phyloP scores from a whole-genome alignment of 768 basidiomycete species.

The Tricholoma saponaceum region DNA sequence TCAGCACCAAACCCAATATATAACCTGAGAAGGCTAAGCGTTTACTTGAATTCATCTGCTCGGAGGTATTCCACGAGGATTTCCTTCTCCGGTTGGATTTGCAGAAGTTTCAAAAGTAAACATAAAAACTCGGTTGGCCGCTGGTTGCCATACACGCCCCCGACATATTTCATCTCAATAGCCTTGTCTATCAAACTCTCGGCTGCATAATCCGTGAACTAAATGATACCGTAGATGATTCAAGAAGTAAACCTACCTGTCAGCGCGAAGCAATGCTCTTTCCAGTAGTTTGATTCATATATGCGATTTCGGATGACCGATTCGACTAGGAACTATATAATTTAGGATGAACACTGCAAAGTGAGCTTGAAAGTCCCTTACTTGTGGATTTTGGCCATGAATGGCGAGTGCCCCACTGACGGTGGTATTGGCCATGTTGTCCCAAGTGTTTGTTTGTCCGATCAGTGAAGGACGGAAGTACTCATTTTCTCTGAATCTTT shows the following conservation, averaged over 20 bases:
- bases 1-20: constrained; percentile 1
- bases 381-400: constrained; percentile 97
- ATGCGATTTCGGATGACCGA: constrained; percentile 95
- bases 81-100: constrained; percentile 97
- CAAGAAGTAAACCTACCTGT: constrained; percentile 53
- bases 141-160: constrained; percentile 95
- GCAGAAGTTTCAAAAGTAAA: constrained; percentile 88
- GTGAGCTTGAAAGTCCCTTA: constrained; percentile 23
- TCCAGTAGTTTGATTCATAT: constrained; percentile 94
- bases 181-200: constrained; percentile 94
- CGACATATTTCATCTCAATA: constrained; percentile 74
- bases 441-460: constrained; percentile 15
- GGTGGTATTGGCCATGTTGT: constrained; percentile 95
- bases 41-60: constrained; percentile 98
- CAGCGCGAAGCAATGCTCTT: constrained; percentile 97
- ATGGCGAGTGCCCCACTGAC: constrained; percentile 82
- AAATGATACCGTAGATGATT: not conserved
- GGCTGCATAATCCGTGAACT: constrained; percentile 40
- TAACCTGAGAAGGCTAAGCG: not conserved
- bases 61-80: constrained; percentile 92
- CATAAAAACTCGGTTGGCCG: constrained; percentile 93
- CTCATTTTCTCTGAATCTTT: no score
- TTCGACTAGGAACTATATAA: constrained; percentile 81
- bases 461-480: not conserved
- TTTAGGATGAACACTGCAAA: constrained; percentile 8